phyloP scores from a whole-genome alignment of 129 eudicot species.

The Flaveria brownii region DNA sequence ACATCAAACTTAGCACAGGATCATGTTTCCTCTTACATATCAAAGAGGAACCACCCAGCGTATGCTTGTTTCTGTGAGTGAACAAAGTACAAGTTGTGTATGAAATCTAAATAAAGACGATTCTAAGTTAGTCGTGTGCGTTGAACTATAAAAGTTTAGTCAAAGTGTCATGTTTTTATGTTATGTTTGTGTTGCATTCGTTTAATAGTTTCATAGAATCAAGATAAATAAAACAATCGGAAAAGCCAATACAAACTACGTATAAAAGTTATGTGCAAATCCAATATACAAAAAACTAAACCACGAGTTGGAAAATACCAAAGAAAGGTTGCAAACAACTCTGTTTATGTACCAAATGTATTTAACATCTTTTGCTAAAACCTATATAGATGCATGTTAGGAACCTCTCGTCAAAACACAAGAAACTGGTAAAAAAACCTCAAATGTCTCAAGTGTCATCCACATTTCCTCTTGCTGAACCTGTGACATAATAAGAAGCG shows the following conservation, averaged over 20 bases:
- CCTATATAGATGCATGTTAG: conserved; percentile 34
- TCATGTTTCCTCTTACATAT: conserved; percentile 50
- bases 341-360: background rate
- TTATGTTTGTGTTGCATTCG: background rate
- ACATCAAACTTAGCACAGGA: conserved; percentile 41
- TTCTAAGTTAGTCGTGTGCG: conserved; percentile 27
- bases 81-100: conserved; percentile 14
- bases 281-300: conserved; percentile 19
- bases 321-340: background rate
- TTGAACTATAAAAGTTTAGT: conserved; percentile 13
- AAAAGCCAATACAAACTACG: background rate
- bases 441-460: conserved; percentile 7
- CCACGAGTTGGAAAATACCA: background rate
- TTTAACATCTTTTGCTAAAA: conserved; percentile 10
- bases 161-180: conserved; percentile 10
- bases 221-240: background rate
- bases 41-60: conserved; percentile 55
- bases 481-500: background rate
- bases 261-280: conserved; percentile 22
- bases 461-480: conserved; percentile 33
- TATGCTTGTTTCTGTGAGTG: conserved; percentile 58
- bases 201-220: background rate
- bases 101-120: conserved; percentile 20
- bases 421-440: background rate
- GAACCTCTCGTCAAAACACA: background rate